Evolutionary conservation across 2,329 filamentous ascomycete genomes (phyloP).

Genomic region (Sarocladium brachiariae): DNA sequence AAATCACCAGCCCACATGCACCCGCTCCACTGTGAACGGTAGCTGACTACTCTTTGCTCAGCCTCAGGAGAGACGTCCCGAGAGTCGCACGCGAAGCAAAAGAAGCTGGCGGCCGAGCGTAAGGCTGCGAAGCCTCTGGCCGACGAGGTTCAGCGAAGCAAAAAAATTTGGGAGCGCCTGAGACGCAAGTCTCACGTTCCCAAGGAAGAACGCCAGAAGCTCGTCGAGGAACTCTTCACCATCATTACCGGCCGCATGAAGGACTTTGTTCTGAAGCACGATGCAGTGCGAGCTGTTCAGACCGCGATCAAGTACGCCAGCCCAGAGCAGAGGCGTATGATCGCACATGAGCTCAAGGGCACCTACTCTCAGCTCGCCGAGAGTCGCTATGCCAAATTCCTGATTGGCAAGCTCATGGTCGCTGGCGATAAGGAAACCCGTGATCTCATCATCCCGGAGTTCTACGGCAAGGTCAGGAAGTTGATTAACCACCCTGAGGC

Average conservation of each 20-base stretch:
- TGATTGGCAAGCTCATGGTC: slow-evolving; percentile 93
- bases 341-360: slow-evolving; percentile 79
- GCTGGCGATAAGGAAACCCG: slow-evolving; percentile 69
- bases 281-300: slow-evolving; percentile 92
- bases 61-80: slow-evolving; percentile 57
- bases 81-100: slow-evolving; percentile 91
- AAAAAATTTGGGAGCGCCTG: slow-evolving; percentile 95
- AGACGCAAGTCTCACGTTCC: slow-evolving; percentile 90
- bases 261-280: slow-evolving; percentile 97
- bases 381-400: slow-evolving; percentile 94
- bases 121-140: slow-evolving; percentile 90
- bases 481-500: slow-evolving; percentile 95
- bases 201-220: slow-evolving; percentile 75
- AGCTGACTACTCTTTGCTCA: slow-evolving; percentile 11
- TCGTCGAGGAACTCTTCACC: slow-evolving; percentile 82
- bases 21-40: slow-evolving; percentile 1
- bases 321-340: slow-evolving; percentile 74
- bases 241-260: slow-evolving; percentile 88
- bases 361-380: slow-evolving; percentile 80
- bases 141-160: slow-evolving; percentile 79
- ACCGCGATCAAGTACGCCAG: slow-evolving; percentile 95
- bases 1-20: not conserved
- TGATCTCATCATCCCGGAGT: slow-evolving; percentile 85
- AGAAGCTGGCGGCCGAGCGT: slow-evolving; percentile 77
- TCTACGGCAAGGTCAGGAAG: slow-evolving; percentile 87